A percentile compares a stretch with the other conserved stretches of the same genome.
Conservation (phyloP, 768 basidiomycete species). For the Tulasnella sp. region DNA sequence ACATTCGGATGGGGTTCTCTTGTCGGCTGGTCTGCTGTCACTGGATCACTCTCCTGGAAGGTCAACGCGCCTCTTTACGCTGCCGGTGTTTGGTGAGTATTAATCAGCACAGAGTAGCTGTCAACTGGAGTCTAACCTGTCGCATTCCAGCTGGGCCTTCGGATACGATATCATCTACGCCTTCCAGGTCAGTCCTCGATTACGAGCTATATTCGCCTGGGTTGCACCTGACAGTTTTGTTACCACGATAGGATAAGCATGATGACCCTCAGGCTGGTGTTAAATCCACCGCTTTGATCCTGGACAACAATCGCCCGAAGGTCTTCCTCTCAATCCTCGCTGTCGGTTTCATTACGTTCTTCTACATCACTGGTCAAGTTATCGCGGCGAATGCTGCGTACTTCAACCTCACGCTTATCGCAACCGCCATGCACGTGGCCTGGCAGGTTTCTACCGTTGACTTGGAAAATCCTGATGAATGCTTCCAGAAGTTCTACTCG, state of each 20-base stretch:
- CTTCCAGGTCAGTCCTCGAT: background rate
- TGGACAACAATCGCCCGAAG: background rate
- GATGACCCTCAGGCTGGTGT: slow-evolving; percentile 30
- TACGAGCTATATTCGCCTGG: background rate
- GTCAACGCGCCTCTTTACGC: slow-evolving; percentile 21
- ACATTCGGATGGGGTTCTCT: slow-evolving; percentile 30
- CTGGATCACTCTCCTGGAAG: slow-evolving; percentile 23
- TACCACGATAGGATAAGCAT: slow-evolving; percentile 7
- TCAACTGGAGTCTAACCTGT: background rate
- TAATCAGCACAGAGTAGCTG: background rate
- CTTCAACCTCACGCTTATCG: slow-evolving; percentile 24
- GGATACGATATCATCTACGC: slow-evolving; percentile 32
- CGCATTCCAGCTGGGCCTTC: slow-evolving; percentile 21
- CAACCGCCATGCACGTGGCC: slow-evolving; percentile 26
- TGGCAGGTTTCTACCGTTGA: slow-evolving; percentile 24
- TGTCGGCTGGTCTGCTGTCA: slow-evolving; percentile 28
- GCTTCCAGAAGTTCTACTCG: slow-evolving; percentile 31
- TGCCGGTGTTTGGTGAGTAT: slow-evolving; percentile 27
- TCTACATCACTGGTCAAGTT: slow-evolving; percentile 15
- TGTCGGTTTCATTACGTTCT: slow-evolving; percentile 27
- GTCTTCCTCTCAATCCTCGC: slow-evolving; percentile 17
- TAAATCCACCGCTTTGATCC: slow-evolving; percentile 29
- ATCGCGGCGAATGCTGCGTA: slow-evolving; percentile 2
- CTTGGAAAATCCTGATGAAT: slow-evolving; percentile 22
- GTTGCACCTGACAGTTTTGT: background rate